phyloP scores from a whole-genome alignment of 2,329 filamentous ascomycete genomes.

The Pezicula neosporulosa region DNA sequence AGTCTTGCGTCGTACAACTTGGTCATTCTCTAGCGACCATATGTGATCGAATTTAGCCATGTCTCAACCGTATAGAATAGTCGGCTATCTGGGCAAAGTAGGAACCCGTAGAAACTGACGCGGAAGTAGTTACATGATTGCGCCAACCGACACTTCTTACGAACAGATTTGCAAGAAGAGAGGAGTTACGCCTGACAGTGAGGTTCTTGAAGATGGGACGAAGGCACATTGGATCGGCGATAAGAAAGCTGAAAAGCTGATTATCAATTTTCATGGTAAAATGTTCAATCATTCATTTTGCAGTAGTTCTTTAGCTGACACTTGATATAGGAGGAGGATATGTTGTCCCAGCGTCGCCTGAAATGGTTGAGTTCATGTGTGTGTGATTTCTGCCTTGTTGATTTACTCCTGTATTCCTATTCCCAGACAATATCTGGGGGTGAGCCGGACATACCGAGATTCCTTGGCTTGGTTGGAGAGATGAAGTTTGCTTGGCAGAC shows the following conservation, averaged over 20 bases:
- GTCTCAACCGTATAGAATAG: no score
- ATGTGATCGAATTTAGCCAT: no score
- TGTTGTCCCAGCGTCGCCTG: constrained; percentile 40
- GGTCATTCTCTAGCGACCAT: background rate
- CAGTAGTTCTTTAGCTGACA: background rate
- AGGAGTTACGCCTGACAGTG: constrained; percentile 14
- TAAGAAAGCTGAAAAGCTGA: constrained; percentile 32
- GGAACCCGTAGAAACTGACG: background rate
- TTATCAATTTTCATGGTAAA: constrained; percentile 44
- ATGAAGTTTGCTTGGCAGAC: no score
- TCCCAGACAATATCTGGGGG: no score
- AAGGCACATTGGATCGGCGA: constrained; percentile 44
- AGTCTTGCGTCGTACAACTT: background rate
- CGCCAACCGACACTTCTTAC: constrained; percentile 21
- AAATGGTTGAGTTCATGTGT: constrained; percentile 40
- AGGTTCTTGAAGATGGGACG: constrained; percentile 32
- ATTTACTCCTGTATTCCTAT: no score
- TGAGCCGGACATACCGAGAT: no score
- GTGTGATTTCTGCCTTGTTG: no score
- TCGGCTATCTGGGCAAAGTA: no score
- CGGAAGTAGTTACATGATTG: constrained; percentile 11
- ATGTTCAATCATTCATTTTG: background rate
- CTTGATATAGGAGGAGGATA: constrained; percentile 50
- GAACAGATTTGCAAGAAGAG: constrained; percentile 18
- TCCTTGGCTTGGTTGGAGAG: no score